Evolutionary conservation across 768 basidiomycete genomes (phyloP).

Genomic region (Grammothele lineata): DNA sequence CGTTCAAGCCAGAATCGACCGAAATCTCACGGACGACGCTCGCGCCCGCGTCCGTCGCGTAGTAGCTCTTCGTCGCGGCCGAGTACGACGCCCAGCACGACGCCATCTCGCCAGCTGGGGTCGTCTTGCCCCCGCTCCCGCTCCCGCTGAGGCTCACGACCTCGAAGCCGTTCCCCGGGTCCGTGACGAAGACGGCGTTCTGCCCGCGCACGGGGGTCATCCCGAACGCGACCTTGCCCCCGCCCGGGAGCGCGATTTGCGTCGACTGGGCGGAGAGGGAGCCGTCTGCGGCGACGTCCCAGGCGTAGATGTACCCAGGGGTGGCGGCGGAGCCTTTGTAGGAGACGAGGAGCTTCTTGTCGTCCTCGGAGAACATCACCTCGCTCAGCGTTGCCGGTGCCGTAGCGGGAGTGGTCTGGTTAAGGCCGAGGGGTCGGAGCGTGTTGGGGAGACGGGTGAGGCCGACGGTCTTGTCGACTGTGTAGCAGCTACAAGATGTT

Average conservation of each 20-base stretch:
- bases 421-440: conserved; percentile 39
- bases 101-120: conserved; percentile 24
- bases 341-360: conserved; percentile 39
- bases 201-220: conserved; percentile 30
- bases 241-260: neutral
- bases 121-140: conserved; percentile 6
- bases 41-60: conserved; percentile 24
- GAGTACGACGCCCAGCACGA: conserved; percentile 28
- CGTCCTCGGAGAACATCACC: conserved; percentile 43
- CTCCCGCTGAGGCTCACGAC: conserved; percentile 24
- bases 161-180: conserved; percentile 26
- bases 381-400: conserved; percentile 44
- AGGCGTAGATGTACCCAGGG: conserved; percentile 48
- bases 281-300: conserved; percentile 40
- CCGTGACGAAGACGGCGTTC: conserved; percentile 27
- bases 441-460: conserved; percentile 37
- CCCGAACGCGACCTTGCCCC: conserved; percentile 30
- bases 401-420: conserved; percentile 47
- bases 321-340: conserved; percentile 37
- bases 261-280: conserved; percentile 34
- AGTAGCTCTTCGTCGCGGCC: conserved; percentile 26
- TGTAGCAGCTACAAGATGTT: conserved; percentile 38
- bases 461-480: conserved; percentile 39
- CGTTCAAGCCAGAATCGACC: conserved; percentile 41
- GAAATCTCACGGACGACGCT: conserved; percentile 37